Base-by-base conservation (phyloP, 2,329 filamentous ascomycete genomes). In the Aureobasidium sp. region DNA sequence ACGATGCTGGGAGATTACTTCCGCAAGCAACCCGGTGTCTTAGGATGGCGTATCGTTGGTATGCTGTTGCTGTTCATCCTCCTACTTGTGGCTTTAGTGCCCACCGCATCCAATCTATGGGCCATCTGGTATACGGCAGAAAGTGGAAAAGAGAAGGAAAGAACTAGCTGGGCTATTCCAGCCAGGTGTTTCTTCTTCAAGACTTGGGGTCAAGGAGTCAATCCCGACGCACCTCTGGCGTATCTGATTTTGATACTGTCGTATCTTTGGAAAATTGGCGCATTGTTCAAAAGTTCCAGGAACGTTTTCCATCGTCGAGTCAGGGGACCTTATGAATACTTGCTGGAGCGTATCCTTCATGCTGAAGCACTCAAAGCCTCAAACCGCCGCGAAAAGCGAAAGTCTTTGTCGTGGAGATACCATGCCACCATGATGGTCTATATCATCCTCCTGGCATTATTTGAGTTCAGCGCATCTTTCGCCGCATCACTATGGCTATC, bases 191-290 rank as follows among this genome's bases (percentile, higher is more conserved):
- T 57, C 41, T 57, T 34, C 53, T 57, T 57, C 41, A 27, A 57
- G 9, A 47, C 41, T 39, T 64, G 57, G 49, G 45, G 48, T 15
- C 42, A 56, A 15, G 67, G 67, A 12, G 62, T 67, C 22, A 70
- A 70, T 55, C 60, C 57, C 11, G 68, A 70, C 45, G 64, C 68
- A 2, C 62, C 65, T 14, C 25, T 67, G 9, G 62, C 62, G 0
- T 69, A 65, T 45, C 41, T 65, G 9, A 64, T 70, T 9, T 65
- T 70, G 3, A 61, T 69, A 29, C 29, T 67, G 9, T 65, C 63
- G 42, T 70, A 70, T 51, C n/a, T 69, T 8, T 70, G 68, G 68
- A 70, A 70, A 56, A 39, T 69, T 34, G 65, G 66, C 5, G 64
- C 65, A 1, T 56, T 70, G 27, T 69, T 67, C 49, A 52, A 52